A percentile compares a stretch with the other conserved stretches of the same genome.
Conservation (phyloP, 306 rosid species). For the Astragalus membranaceus region DNA sequence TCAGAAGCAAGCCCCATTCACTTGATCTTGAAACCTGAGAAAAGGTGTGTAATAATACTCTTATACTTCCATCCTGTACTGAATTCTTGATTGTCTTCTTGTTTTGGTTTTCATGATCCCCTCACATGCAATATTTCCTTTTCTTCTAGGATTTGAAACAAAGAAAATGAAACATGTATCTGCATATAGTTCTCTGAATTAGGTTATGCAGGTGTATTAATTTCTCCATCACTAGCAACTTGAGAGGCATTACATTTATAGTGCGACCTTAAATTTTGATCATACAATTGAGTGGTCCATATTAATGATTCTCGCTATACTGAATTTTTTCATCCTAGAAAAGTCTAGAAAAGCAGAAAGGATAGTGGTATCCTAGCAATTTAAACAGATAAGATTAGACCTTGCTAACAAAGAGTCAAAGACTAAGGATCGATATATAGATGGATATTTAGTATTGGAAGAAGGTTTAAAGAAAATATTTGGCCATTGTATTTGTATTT, state of each 20-base stretch:
- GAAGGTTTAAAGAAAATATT: background rate
- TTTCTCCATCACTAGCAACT: background rate
- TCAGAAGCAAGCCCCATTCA: slow-evolving; percentile 10
- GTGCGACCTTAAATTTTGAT: background rate
- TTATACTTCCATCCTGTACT: slow-evolving; percentile 11
- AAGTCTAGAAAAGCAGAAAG: too few relatives aligned
- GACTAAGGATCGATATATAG: too few relatives aligned
- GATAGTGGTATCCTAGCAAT: too few relatives aligned
- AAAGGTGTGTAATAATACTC: slow-evolving; percentile 17
- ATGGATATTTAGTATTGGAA: background rate
- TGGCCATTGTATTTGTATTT: background rate
- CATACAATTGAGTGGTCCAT: slow-evolving; percentile 6
- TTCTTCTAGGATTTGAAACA: background rate
- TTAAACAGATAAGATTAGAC: too few relatives aligned
- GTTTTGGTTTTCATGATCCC: background rate
- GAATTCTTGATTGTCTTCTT: slow-evolving; percentile 9
- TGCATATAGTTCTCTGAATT: slow-evolving; percentile 19
- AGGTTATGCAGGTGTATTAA: background rate
- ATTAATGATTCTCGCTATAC: background rate
- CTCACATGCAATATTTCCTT: background rate
- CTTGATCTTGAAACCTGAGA: slow-evolving; percentile 26
- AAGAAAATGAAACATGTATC: slow-evolving; percentile 3
- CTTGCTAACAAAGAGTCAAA: too few relatives aligned
- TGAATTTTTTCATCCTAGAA: background rate
- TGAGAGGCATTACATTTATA: background rate